Evolutionary conservation across 2,329 filamentous ascomycete genomes (phyloP), one percentile per base, ranked within the genome.

Genomic region (Microdochium nivale): DNA sequence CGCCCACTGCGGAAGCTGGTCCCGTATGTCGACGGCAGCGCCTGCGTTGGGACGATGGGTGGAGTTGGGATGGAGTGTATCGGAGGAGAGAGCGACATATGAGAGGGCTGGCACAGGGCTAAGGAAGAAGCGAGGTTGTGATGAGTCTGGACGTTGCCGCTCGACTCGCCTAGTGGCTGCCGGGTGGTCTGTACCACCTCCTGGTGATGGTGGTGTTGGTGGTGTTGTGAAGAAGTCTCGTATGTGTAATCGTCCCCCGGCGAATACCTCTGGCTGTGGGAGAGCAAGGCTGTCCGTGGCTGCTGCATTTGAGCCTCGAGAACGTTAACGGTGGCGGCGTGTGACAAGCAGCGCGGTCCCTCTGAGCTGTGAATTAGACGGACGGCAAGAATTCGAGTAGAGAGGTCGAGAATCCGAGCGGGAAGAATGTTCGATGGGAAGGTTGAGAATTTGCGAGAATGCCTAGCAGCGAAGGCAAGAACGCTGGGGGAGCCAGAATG

Each of bases 191-290:
- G 65, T 53, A 64, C 66, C 61, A 55, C 59, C 56, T 68, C 67
- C 56, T 74, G 70, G 52, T 74, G 70, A 51, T 74, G 70, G 52
- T 64, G 10, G 16, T 44, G 40, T 44, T 44, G 40, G 5, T 4
- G 19, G 16, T 23, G 40, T 7, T 44, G 40, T 23, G 40, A 44
- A 44, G 40, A 23, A 5, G 16, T 61, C 57, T 78, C 76, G 56
- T 67, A 67, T 35, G 70, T 58, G 58, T 76, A 77, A 50, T 77
- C 75, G 52, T 69, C 62, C 14, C 70, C 65, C 53, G 70, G 67
- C 50, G 75, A 75, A 61, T 73, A 78, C 59, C 73, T 71, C 62
- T 80, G 76, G 49, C 73, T 71, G 62, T 80, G 76, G 49, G 74
- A 75, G 49, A 76, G 70, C 56, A 79, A 66, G 55, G 78, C 69